phyloP scores from a whole-genome alignment of 257 asterid genomes.

The Anisodus acutangulus region DNA sequence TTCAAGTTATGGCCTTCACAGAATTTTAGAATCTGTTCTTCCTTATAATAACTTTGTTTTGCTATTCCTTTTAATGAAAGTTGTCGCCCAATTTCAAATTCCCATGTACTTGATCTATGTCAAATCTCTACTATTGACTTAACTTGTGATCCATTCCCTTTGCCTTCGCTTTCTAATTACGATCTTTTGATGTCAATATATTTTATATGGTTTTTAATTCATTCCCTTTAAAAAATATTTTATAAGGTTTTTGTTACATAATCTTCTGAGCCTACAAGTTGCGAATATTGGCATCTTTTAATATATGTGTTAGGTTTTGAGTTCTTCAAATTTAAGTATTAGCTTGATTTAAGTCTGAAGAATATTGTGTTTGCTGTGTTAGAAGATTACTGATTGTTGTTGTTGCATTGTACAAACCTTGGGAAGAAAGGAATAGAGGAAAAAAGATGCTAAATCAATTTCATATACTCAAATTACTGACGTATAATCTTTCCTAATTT shows the following conservation, averaged over 20 bases:
- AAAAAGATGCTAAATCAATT: neutral
- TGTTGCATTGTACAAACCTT: neutral
- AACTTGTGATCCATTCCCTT: neutral
- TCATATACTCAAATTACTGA: neutral
- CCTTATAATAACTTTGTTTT: neutral
- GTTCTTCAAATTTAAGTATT: neutral
- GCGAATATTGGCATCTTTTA: neutral
- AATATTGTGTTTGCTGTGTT: neutral
- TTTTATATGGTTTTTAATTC: neutral
- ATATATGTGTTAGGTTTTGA: neutral
- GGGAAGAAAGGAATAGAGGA: neutral
- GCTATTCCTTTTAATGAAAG: neutral
- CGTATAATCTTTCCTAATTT: neutral
- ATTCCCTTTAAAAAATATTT: neutral
- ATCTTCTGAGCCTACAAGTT: neutral
- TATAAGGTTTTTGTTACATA: neutral
- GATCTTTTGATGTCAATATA: neutral
- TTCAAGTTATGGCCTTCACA: neutral
- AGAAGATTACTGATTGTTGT: constrained; percentile 16
- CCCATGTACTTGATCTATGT: neutral
- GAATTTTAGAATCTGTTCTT: neutral
- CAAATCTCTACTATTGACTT: neutral
- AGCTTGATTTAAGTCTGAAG: neutral
- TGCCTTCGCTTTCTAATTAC: neutral
- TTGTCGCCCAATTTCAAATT: neutral